Evolutionary conservation across 495 filamentous ascomycete species (phyloP).

Genomic region (Entonaema liquescens): DNA sequence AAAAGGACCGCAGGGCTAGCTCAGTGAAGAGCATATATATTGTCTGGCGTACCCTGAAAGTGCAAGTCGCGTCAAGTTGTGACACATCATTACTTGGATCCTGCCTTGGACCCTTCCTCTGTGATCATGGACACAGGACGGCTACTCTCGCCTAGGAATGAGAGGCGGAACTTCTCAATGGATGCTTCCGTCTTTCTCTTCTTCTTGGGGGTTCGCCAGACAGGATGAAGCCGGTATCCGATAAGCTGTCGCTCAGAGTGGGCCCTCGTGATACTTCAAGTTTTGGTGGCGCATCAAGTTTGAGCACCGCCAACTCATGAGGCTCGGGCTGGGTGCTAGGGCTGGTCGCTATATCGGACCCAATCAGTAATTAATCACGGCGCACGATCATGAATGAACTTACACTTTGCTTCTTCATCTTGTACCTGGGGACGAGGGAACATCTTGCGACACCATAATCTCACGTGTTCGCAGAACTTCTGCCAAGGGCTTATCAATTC

Average conservation of each 20-base stretch:
- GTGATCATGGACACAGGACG: neutral
- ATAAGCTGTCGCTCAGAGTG: neutral
- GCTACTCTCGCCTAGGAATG: neutral
- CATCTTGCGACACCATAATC: neutral
- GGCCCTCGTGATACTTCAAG: neutral
- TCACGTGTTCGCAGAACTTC: neutral
- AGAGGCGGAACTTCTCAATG: neutral
- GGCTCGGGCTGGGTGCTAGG: neutral
- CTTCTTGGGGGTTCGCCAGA: neutral
- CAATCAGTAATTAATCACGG: neutral
- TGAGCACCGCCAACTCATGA: neutral
- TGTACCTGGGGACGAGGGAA: neutral
- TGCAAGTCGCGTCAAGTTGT: neutral
- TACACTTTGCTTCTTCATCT: neutral
- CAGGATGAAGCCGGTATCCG: neutral
- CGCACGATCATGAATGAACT: neutral
- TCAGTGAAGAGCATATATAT: neutral
- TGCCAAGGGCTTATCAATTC: slow-evolving; percentile 2
- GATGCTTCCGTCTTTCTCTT: neutral
- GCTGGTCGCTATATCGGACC: neutral
- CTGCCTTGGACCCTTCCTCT: neutral
- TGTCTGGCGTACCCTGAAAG: neutral
- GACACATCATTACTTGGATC: neutral
- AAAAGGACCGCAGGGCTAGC: neutral
- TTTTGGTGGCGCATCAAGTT: neutral